Percentiles rank a stretch among this genome's conserved stretches.
These are phyloP conservation scores for Colletotrichum sp. DNA, from an alignment of 2,329 filamentous ascomycete species.

Conservation along the genomic window DNA sequence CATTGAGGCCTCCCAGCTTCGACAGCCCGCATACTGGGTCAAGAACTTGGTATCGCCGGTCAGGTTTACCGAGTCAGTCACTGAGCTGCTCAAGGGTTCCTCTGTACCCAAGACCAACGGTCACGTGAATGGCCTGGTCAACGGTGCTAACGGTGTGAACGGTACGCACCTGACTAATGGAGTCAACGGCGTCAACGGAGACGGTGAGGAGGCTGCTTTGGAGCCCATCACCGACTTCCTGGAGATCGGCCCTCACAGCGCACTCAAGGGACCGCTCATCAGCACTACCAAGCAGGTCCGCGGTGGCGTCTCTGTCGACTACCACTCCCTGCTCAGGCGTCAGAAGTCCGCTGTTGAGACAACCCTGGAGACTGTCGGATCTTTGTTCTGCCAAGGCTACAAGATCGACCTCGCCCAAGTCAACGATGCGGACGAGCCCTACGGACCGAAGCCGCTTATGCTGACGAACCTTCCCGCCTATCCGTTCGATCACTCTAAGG, in stretches of 20 bases:
- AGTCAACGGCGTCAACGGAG: background rate
- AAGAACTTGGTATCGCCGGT: conserved; percentile 46
- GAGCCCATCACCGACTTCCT: conserved; percentile 37
- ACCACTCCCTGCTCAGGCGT: conserved; percentile 4
- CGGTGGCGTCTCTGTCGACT: background rate
- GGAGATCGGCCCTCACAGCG: conserved; percentile 55
- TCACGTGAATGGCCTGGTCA: background rate
- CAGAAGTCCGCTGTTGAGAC: background rate
- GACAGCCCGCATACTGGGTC: conserved; percentile 47
- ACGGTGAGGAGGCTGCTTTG: background rate
- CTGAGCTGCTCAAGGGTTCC: conserved; percentile 28
- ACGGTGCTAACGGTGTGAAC: background rate
- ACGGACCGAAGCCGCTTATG: conserved; percentile 9
- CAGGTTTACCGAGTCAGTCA: conserved; percentile 46
- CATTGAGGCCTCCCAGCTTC: background rate
- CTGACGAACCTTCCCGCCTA: conserved; percentile 25
- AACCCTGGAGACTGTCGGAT: background rate
- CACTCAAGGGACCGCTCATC: conserved; percentile 51
- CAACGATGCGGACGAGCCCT: conserved; percentile 17
- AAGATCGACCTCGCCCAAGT: background rate
- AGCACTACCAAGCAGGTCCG: conserved; percentile 4
- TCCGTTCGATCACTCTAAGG: conserved; percentile 25
- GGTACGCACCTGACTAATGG: background rate
- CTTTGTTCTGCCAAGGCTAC: conserved; percentile 12
- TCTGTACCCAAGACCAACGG: background rate